Evolutionary conservation across 1,139 yeast genomes (phyloP), one percentile per base, ranked within the genome.

Genomic region (Insectozyma bohioensis): DNA sequence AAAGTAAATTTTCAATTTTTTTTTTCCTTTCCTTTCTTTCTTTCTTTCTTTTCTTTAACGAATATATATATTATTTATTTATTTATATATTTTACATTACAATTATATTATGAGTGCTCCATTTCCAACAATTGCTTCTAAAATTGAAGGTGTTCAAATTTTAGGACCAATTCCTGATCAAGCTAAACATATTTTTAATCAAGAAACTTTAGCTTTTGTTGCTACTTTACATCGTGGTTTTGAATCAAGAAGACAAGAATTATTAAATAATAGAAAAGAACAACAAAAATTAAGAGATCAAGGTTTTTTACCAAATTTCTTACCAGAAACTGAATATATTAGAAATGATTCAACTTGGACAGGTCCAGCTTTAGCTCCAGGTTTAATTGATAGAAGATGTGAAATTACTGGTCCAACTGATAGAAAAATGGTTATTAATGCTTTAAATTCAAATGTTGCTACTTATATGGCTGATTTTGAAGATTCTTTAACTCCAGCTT

Each of bases 381-480:
- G 92, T 26, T 72, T 84, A 43, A 77, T 73, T 46, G 94, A 84
- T 67, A 73, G 90, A 65, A 76, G 80, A 65, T 86, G 71, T 48
- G 95, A 87, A 62, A 80, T 87, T 58, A 87, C 95, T 20, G 95
- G 96, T 28, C 96, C 96, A 20, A 72, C 85, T 35, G 90, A 84
- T 59, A 78, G 96, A 48, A 88, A 88, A 61, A 88, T 88, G 97
- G 83, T 88, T 47, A 84, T 88, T 58, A 88, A 88, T 56, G 97
- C 97, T 12, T 75, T 88, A 55, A 88, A 88, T 66, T 80, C 95
- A 4, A 77, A 78, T 38, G 96, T 88, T 28, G 87, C 85, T 55
- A 86, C 95, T 31, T 88, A 88, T 61, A 88, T 88, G 97, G 82
- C 94, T 28, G 97, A 88, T 65, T 85, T 88, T 50, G 97, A 88